Evolutionary conservation across 2,329 filamentous ascomycete species (phyloP), one percentile per base, ranked within the genome.

Genomic region (Cytospora leucostoma): DNA sequence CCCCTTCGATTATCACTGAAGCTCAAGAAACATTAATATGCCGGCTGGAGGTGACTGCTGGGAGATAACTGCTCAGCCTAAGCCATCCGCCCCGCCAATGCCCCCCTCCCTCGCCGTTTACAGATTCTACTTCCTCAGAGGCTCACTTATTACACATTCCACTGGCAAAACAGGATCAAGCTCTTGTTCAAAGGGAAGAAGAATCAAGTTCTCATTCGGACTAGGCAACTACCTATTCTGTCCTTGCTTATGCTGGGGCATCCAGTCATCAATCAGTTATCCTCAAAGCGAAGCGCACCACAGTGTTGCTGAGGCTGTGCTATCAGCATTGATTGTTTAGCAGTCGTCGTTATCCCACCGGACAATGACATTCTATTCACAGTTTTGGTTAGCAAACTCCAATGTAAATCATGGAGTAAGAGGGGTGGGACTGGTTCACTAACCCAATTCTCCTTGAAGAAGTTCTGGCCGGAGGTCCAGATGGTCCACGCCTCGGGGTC

Each of bases 301-400:
- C 27, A 27, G 27, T 27, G 27, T 27, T 27, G 27, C 27, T 8
- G 32, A 11, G 19, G 17, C n/a, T 37, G 15, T 21, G 47, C n/a
- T n/a, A 54, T 13, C 2, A 13, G 21, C 1, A 7, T 13, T 11
- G 10, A 27, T 19, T 27, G 4, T 1, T 58, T 27, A 59, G 38
- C 55, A 59, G 32, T 44, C n/a, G 19, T 59, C 49, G 15, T 32
- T 8, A 5, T 62, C 55, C 13, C 47, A 44, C 17, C 15, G 38
- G 35, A 63, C 55, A 37, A 63, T 54, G 44, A 63, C 61, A 15
- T 63, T 63, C 61, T 47, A 19, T 47, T 21, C 44, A 19, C 10
- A 3, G 7, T 10, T 19, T 3, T 47, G 44, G 44, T 47, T 47
- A 47, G 44, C n/a, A 47, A 6, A 44, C 8, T 2, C 10, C 8